A percentile compares a stretch with the other conserved stretches of the same genome.
Evolutionary conservation across 2,329 filamentous ascomycete genomes (phyloP).

Genomic region (Fusarium luffae): DNA sequence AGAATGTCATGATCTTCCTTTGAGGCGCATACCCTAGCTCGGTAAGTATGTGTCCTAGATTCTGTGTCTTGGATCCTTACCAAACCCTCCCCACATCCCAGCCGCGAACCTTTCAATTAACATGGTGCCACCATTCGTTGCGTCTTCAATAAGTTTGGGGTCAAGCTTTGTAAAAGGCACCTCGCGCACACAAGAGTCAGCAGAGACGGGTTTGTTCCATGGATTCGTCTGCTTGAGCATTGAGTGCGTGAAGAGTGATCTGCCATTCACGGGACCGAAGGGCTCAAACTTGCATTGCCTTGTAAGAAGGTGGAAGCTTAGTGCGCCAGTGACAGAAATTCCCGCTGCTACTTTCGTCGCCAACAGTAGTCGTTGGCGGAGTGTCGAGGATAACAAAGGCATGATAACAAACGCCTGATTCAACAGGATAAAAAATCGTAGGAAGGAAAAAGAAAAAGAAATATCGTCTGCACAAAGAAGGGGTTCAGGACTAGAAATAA

Average conservation of each 20-base stretch:
- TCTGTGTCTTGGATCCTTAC: neutral
- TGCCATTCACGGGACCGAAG: constrained; percentile 15
- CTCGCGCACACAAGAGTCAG: constrained; percentile 36
- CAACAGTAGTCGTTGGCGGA: neutral
- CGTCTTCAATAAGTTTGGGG: constrained; percentile 19
- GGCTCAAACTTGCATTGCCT: constrained; percentile 39
- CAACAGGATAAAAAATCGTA: neutral
- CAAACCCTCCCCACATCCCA: constrained; percentile 40
- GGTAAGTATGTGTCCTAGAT: rapidly evolving
- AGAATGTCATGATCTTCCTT: constrained; percentile 19
- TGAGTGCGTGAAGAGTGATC: constrained; percentile 21
- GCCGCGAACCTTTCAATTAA: constrained; percentile 30
- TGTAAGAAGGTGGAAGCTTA: constrained; percentile 29
- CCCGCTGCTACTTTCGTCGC: constrained; percentile 3
- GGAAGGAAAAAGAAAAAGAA: neutral
- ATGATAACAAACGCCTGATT: rapidly evolving
- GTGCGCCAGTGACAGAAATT: constrained; percentile 1
- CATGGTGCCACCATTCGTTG: constrained; percentile 24
- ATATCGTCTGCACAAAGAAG: rapidly evolving
- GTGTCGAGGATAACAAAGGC: neutral
- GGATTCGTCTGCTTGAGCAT: constrained; percentile 33
- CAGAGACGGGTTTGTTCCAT: constrained; percentile 32
- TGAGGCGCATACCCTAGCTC: constrained; percentile 23
- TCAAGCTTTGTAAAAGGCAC: constrained; percentile 18
- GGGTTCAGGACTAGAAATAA: neutral